These are phyloP conservation scores for Sinapis alba DNA, from an alignment of 441 rosid genomes.

Conservation along the genomic window DNA sequence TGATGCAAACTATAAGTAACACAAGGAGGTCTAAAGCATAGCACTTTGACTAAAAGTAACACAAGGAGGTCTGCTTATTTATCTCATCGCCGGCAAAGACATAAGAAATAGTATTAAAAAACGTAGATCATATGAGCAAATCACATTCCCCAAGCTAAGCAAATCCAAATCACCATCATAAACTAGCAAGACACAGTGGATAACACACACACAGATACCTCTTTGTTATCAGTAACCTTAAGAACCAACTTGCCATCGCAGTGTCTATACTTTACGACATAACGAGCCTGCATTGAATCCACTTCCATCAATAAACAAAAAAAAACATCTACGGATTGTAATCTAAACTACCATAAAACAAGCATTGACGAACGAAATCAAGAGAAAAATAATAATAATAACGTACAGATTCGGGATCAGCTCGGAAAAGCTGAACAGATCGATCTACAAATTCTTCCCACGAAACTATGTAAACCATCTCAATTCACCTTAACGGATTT, in stretches of 20 bases:
- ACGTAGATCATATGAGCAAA: not conserved
- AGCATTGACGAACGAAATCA: not conserved
- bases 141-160: not conserved
- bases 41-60: conserved; percentile 6
- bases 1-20: not conserved
- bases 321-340: not conserved
- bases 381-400: not conserved
- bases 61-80: not conserved
- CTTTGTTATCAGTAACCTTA: conserved; percentile 95
- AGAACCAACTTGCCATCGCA: conserved; percentile 95
- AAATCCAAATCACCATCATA: no score
- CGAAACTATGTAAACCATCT: conserved; percentile 74
- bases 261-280: conserved; percentile 86
- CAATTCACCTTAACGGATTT: not conserved
- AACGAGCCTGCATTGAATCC: conserved; percentile 63
- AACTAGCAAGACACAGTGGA: no score
- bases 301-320: conserved; percentile 13
- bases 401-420: conserved; percentile 89
- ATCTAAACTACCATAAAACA: not conserved
- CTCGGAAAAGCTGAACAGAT: conserved; percentile 79
- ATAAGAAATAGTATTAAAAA: not conserved
- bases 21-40: not conserved
- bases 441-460: conserved; percentile 96
- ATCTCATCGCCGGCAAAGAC: not conserved
- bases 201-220: conserved; percentile 56